These are phyloP conservation scores for Dentipellis sp. DNA, from an alignment of 768 basidiomycete genomes.

Conservation along the genomic window DNA sequence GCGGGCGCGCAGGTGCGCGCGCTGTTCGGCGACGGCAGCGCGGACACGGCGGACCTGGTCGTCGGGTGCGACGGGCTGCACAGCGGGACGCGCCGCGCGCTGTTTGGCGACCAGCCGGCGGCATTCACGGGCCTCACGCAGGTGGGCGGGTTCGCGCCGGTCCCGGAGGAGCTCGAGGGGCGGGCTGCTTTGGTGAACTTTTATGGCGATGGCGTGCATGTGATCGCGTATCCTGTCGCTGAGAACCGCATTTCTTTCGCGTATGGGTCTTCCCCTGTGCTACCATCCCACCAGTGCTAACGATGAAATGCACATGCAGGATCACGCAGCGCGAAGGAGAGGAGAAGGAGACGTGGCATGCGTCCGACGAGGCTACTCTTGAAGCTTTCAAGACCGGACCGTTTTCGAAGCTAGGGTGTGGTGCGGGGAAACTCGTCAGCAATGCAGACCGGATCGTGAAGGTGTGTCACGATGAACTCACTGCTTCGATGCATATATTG, in stretches of 20 bases:
- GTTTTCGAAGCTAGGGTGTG: conserved; percentile 18
- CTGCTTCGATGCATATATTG: neutral
- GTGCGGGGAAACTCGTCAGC: conserved; percentile 18
- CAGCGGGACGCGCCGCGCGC: conserved; percentile 26
- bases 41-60: conserved; percentile 28
- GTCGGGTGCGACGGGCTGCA: conserved; percentile 39
- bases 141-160: conserved; percentile 28
- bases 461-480: conserved; percentile 10
- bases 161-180: conserved; percentile 12
- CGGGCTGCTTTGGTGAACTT: conserved; percentile 22
- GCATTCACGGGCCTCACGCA: conserved; percentile 29
- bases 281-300: neutral
- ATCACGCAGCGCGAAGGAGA: conserved; percentile 30
- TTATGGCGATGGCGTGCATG: conserved; percentile 28
- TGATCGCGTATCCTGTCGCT: conserved; percentile 28
- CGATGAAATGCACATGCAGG: conserved; percentile 12
- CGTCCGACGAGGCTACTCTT: conserved; percentile 21
- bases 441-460: conserved; percentile 20
- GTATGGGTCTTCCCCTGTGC: conserved; percentile 17
- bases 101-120: conserved; percentile 29
- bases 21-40: conserved; percentile 25
- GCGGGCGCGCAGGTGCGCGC: conserved; percentile 22
- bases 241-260: conserved; percentile 27
- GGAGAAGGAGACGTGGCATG: conserved; percentile 32
- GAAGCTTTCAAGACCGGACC: conserved; percentile 16